Evolutionary conservation across 2,329 filamentous ascomycete genomes (phyloP), one percentile per base, ranked within the genome.

Genomic region (Arthrobotrys pseudoclavata): DNA sequence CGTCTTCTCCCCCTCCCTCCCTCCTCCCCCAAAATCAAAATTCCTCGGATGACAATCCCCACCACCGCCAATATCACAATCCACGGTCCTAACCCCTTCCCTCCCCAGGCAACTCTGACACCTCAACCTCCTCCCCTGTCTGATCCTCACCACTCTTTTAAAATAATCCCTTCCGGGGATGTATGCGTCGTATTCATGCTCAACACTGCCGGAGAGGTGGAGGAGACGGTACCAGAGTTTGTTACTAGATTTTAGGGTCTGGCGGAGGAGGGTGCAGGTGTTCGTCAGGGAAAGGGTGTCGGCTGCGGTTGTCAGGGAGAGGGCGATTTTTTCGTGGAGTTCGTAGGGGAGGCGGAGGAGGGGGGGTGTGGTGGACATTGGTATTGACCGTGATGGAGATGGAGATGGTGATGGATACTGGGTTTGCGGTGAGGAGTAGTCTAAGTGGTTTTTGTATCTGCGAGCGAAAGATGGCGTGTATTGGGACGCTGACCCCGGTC

Each of bases 301-400:
- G 2, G 10, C n/a, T 6, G 45, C 55, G 2, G 24, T n/a, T 4
- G 55, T 42, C 12, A 75, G 47, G 13, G 31, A 62, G 15, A 61
- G 9, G 1, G 63, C 70, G 24, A 75, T 69, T 42, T 69, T 75
- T 47, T 55, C 31, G 20, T 63, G 70, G 9, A 75, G 47, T 50
- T 75, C 70, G 37, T 42, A 75, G n/a, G 70, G 70, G 4, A 75
- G 70, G 3, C 53, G 40, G 29, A 75, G 55, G 45, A 18, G 62
- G 31, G 4, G 26, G 6, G 18, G 6, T 4, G 42, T 45, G n/a
- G n/a, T 9, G 6, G 18, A 4, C 42, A 40, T 40, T 40, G 34
- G 34, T 3, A 3, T 3, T 40, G 42, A n/a, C 7, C 4, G 7
- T 40, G 42, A 13, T 26, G 53, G 63, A 37, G 22, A 67, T 50